Evolutionary conservation across 345 rosid species (phyloP), one percentile per base, ranked within the genome.

Genomic region (Boechera stricta): DNA sequence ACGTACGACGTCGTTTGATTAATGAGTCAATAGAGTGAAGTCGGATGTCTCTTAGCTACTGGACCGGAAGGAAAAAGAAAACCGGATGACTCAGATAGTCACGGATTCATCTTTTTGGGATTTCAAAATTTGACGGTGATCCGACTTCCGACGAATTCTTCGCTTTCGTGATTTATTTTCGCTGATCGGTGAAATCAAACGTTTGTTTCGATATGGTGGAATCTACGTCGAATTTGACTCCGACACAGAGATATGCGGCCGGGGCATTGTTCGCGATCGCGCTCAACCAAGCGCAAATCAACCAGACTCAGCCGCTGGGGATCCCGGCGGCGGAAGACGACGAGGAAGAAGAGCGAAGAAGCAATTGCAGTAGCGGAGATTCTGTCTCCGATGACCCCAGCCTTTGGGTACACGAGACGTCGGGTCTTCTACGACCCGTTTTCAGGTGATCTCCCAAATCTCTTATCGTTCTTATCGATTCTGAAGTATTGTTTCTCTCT

Each of bases 211-310:
- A n/a, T 24, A 78, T 78, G 81, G 64, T 65, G 42, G 69, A 72
- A 35, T 4, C 57, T 51, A 72, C 62, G 57, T 89, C 98, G 38
- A 82, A 84, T 73, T 76, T 95, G 51, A 71, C 92, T 26, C 69
- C 89, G 73, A 87, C 89, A 62, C 94, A 92, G 84, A 78, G 89
- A 72, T 92, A 92, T 85, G 98, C 85, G 4, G 92, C 90, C 31
- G 91, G 86, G 54, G 92, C 97, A 45, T 79, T 95, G 59, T 89
- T 95, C 73, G 90, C 94, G 31, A 83, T 92, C 74, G 86, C 97
- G 11, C 77, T 95, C 15, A 87, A 90, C 86, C 92, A 94, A 83
- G 97, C 97, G 45, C 99, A 94, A 85, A 80, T 86, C 81, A 88
- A 89, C 82, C 99, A 92, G 63, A 87, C 91, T 67, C 87, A 77